Evolutionary conservation across 768 basidiomycete genomes (phyloP), one percentile per base, ranked within the genome.

Genomic region (Lactarius evosmus): DNA sequence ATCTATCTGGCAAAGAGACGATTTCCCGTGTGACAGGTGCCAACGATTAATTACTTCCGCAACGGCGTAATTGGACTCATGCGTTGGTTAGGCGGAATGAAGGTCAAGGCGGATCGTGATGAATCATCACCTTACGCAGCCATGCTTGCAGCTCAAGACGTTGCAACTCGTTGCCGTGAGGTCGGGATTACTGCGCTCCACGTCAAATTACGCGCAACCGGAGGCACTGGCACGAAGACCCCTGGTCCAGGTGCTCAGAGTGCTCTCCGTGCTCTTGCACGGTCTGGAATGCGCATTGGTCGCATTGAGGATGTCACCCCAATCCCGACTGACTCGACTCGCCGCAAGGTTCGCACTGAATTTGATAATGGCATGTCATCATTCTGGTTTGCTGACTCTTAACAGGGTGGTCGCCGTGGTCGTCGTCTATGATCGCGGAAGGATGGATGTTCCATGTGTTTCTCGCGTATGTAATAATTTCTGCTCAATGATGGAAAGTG

Each of bases 101-200:
- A 98, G 83, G 97, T 99, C 80, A 99, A 98, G 83, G 97, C 96
- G 14, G 97, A 99, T 79, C 91, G 97, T 79, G 97, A 99, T 80
- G 97, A 99, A 80, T 98, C 95, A 46, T 98, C 95, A 27, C 93
- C 92, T 19, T 93, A 97, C 74, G 93, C 95, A 57, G 94, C 95
- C 75, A 96, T 97, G 95, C 82, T 98, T 76, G 96, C 96, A 60
- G 95, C 96, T 49, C 96, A 98, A 81, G 96, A 98, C 71, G 94
- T 95, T 70, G 96, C 96, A 63, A 76, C 82, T 58, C 93, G 95
- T 70, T 99, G 97, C 89, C 91, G 92, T 75, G 97, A 98, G 80
- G 93, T 98, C 71, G 97, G 97, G 61, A 90, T 99, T 79, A 98
- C 93, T 69, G 96, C 96, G 60, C 89, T 98, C 69, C 97, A 98